phyloP scores from a whole-genome alignment of 805 yeast genomes.

The Saccharomycodes ludwigii region DNA sequence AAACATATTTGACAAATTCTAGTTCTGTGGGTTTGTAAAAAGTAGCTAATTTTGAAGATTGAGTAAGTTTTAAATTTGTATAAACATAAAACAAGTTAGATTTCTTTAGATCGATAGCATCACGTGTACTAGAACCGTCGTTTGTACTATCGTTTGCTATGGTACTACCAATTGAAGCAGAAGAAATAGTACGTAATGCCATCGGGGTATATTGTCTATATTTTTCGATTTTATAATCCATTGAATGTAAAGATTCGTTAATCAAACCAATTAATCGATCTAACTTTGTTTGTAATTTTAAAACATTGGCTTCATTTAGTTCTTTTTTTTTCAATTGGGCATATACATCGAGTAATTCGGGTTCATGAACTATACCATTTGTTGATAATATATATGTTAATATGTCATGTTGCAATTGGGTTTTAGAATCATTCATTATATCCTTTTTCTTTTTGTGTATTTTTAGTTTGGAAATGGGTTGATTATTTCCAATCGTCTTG shows the following conservation, averaged over 20 bases:
- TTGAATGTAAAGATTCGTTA: not conserved
- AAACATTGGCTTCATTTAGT: not conserved
- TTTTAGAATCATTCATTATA: no score
- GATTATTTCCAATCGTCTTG: no score
- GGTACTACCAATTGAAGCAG: not conserved
- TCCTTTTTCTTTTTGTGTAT: no score
- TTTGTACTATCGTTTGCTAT: not conserved
- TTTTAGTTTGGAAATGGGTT: no score
- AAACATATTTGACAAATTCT: slow-evolving; percentile 17
- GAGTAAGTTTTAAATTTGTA: slow-evolving; percentile 13
- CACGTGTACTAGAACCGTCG: not conserved
- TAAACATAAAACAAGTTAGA: slow-evolving; percentile 17
- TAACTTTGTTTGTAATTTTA: not conserved
- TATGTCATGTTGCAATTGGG: not conserved
- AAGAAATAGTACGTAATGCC: no score
- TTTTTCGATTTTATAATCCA: not conserved
- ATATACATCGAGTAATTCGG: not conserved
- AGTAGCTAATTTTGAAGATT: slow-evolving; percentile 20
- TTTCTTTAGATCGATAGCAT: slow-evolving; percentile 5
- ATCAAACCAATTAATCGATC: not conserved
- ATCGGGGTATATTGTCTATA: slow-evolving; percentile 1
- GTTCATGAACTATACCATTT: slow-evolving; percentile 1
- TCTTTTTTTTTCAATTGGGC: not conserved
- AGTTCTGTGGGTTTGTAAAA: slow-evolving; percentile 16
- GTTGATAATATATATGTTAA: not conserved